Conservation (phyloP, 768 basidiomycete species). For the Lactarius vividus region DNA sequence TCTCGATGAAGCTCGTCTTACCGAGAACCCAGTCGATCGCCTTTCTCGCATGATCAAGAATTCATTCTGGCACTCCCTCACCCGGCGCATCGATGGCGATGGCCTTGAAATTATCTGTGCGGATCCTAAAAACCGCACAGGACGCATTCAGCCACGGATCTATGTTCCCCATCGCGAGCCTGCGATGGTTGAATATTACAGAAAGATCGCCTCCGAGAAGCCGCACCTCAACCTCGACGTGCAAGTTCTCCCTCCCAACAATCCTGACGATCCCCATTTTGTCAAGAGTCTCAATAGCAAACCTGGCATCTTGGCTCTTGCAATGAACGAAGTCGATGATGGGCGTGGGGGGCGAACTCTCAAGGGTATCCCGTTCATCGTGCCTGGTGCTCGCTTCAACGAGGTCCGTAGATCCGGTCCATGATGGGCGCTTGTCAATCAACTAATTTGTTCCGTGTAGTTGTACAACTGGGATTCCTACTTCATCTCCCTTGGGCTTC, state of each 20-base stretch:
- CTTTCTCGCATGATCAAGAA: conserved; percentile 96
- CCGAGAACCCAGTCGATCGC: conserved; percentile 96
- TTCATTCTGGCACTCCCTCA: conserved; percentile 98
- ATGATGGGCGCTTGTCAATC: background rate
- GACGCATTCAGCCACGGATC: conserved; percentile 85
- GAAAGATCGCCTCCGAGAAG: conserved; percentile 84
- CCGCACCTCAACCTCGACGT: conserved; percentile 94
- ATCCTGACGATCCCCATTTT: conserved; percentile 82
- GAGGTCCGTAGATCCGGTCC: conserved; percentile 52
- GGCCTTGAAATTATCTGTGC: conserved; percentile 97
- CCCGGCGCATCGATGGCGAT: conserved; percentile 94
- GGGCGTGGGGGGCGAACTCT: conserved; percentile 73
- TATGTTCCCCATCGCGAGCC: conserved; percentile 94
- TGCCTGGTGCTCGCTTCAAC: conserved; percentile 93
- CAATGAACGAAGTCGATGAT: conserved; percentile 90
- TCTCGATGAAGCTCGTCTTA: conserved; percentile 96
- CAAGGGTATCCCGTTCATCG: conserved; percentile 95
- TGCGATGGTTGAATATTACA: conserved; percentile 94
- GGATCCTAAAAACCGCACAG: conserved; percentile 96
- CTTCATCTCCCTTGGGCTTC: conserved; percentile 89
- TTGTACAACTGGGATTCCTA: conserved; percentile 96
- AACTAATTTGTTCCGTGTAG: conserved; percentile 38
- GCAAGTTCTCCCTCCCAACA: conserved; percentile 79
- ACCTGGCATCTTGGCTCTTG: conserved; percentile 90
- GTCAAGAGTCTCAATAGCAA: conserved; percentile 93